Conservation (phyloP, 441 rosid genomes). For the Corymbia citriodora region DNA sequence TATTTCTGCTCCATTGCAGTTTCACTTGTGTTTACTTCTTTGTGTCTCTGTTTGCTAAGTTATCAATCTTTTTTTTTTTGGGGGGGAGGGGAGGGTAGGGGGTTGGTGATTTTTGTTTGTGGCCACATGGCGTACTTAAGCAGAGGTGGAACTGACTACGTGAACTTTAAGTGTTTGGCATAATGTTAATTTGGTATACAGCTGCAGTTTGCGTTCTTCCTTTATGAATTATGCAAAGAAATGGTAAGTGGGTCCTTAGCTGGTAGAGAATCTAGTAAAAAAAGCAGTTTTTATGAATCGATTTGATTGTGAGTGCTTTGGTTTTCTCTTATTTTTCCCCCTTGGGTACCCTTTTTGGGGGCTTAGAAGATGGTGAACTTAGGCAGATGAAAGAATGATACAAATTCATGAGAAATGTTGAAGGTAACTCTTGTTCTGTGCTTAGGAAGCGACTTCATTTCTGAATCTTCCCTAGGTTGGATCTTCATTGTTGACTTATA, state of each 20-base stretch:
- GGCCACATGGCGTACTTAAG: too few relatives aligned
- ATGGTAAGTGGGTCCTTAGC: background rate
- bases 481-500: background rate
- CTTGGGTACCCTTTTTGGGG: background rate
- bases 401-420: background rate
- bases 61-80: too few relatives aligned
- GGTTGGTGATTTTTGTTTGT: too few relatives aligned
- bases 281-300: background rate
- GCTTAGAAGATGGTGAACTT: background rate
- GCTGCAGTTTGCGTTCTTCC: background rate
- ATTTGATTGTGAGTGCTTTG: background rate
- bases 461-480: background rate
- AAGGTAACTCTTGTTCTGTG: background rate
- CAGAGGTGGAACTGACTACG: background rate
- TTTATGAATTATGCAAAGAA: background rate
- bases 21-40: background rate
- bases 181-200: background rate
- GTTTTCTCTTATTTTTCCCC: background rate
- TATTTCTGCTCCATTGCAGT: background rate
- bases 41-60: background rate
- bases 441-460: background rate
- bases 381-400: background rate
- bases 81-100: too few relatives aligned
- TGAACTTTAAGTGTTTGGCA: background rate
- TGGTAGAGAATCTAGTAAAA: background rate